Conservation (phyloP, 2,329 filamentous ascomycete genomes). For the Lachnellula willkommii region DNA sequence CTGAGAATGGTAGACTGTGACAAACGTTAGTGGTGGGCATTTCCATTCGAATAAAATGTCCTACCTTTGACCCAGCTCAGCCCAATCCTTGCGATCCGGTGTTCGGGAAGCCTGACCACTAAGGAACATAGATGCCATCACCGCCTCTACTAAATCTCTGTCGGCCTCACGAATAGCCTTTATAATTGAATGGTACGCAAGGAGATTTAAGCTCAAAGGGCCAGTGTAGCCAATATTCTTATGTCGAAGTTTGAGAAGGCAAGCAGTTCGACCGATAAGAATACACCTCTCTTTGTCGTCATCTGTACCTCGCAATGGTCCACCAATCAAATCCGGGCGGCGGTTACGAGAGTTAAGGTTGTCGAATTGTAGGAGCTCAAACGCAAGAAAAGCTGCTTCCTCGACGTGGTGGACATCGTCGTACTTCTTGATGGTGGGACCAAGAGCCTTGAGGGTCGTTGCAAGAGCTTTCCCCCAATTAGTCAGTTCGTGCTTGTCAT, state of each 20-base stretch:
- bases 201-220: constrained; percentile 81
- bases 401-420: constrained; percentile 51
- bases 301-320: constrained; percentile 53
- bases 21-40: constrained; percentile 7
- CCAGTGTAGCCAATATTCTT: constrained; percentile 87
- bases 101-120: constrained; percentile 73
- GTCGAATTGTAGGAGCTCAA: constrained; percentile 77
- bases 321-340: constrained; percentile 49
- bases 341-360: constrained; percentile 66
- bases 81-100: constrained; percentile 40
- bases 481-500: constrained; percentile 73
- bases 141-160: constrained; percentile 78
- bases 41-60: constrained; percentile 25
- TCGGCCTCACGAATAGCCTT: constrained; percentile 72
- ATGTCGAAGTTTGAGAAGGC: constrained; percentile 76
- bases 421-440: constrained; percentile 43
- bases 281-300: constrained; percentile 74
- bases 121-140: constrained; percentile 74
- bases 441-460: constrained; percentile 58
- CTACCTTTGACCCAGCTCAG: constrained; percentile 68
- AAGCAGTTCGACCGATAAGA: constrained; percentile 80
- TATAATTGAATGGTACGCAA: constrained; percentile 80
- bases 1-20: constrained; percentile 58
- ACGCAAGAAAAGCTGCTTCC: constrained; percentile 74
- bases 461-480: constrained; percentile 77